phyloP scores from a whole-genome alignment of 129 eudicot genomes.

The Helianthus tuberosus region DNA sequence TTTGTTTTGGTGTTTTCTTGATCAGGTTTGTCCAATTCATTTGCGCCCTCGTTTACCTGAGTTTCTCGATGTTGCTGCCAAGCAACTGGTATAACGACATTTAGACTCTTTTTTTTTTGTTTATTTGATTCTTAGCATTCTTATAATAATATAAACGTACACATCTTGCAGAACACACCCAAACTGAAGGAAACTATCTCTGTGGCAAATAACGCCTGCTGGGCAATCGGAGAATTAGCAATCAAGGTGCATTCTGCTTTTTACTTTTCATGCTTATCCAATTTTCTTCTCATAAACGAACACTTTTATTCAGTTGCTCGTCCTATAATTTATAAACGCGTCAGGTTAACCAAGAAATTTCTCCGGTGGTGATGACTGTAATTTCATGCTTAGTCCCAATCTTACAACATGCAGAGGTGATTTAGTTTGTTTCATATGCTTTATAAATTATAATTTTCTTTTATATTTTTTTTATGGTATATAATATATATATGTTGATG shows the following conservation, averaged over 20 bases:
- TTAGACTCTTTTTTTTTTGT: neutral
- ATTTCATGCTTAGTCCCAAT: conserved; percentile 81
- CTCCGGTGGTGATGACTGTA: conserved; percentile 81
- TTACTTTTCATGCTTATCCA: neutral
- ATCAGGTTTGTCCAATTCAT: conserved; percentile 90
- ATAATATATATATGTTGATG: conserved; percentile 2
- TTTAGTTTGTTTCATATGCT: neutral
- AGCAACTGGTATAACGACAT: conserved; percentile 71
- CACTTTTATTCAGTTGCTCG: neutral
- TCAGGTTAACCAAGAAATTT: conserved; percentile 61
- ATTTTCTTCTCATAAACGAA: neutral
- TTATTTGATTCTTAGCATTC: neutral
- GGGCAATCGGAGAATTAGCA: conserved; percentile 99
- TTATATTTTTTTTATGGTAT: neutral
- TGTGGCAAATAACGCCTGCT: conserved; percentile 98
- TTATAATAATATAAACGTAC: neutral
- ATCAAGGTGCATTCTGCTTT: conserved; percentile 58
- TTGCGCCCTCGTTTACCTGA: conserved; percentile 75
- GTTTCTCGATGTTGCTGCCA: conserved; percentile 80
- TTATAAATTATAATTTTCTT: neutral
- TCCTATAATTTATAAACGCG: neutral
- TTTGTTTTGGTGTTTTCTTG: conserved; percentile 20
- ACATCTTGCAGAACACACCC: conserved; percentile 55
- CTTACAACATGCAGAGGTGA: conserved; percentile 92
- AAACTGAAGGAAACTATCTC: conserved; percentile 87